These are phyloP conservation scores for Aspergillus versicolor DNA, from an alignment of 2,329 filamentous ascomycete genomes.

Conservation along the genomic window DNA sequence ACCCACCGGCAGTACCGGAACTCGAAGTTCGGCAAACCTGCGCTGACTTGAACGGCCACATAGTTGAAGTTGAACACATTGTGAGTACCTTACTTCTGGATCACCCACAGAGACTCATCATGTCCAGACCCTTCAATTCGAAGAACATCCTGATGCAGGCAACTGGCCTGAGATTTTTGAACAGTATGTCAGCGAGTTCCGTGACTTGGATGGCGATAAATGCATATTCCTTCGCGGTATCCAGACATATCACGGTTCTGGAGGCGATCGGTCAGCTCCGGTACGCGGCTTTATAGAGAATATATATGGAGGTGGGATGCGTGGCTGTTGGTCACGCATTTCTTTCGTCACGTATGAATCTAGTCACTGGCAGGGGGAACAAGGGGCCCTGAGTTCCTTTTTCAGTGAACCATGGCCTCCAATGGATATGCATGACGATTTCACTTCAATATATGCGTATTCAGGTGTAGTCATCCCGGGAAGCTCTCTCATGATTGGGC, in stretches of 20 bases:
- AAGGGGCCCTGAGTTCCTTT: not conserved
- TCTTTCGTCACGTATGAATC: conserved; percentile 36
- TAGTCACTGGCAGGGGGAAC: not conserved
- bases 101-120: not conserved
- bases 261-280: conserved; percentile 12
- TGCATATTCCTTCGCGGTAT: conserved; percentile 28
- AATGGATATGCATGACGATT: conserved; percentile 19
- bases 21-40: conserved; percentile 36
- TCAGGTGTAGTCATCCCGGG: conserved; percentile 51
- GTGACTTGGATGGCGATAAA: not conserved
- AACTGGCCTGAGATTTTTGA: conserved; percentile 32
- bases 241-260: conserved; percentile 16
- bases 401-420: conserved; percentile 18
- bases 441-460: conserved; percentile 44
- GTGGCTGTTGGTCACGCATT: conserved; percentile 36
- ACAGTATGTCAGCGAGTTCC: conserved; percentile 18
- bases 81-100: conserved; percentile 16
- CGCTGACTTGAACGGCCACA: conserved; percentile 30
- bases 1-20: conserved; percentile 21
- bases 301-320: conserved; percentile 30
- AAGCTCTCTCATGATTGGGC: conserved; percentile 48
- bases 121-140: conserved; percentile 24
- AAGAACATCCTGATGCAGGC: conserved; percentile 10
- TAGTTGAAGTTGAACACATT: conserved; percentile 22
- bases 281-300: conserved; percentile 39